phyloP scores from a whole-genome alignment of 2,329 filamentous ascomycete genomes.

The Knoxdaviesia capensis region DNA sequence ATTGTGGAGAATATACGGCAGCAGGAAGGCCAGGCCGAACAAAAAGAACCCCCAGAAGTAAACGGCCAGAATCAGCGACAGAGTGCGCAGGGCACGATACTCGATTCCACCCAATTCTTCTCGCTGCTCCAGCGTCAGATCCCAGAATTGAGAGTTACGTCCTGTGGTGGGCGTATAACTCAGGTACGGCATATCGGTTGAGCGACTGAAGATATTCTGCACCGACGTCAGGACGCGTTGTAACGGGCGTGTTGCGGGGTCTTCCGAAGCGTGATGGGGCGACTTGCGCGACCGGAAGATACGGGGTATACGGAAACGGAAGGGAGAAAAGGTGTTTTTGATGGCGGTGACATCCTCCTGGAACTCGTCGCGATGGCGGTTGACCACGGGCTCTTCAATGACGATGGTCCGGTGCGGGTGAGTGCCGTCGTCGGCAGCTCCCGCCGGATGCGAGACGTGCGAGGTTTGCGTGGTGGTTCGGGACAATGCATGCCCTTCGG shows the following conservation, averaged over 20 bases:
- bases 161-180: conserved; percentile 87
- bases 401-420: conserved; percentile 14
- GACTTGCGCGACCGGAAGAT: conserved; percentile 17
- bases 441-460: too few relatives aligned
- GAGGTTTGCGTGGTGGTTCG: too few relatives aligned
- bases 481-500: too few relatives aligned
- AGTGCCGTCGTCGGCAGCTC: too few relatives aligned
- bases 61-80: conserved; percentile 54
- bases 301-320: conserved; percentile 24
- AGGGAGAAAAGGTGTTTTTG: conserved; percentile 16
- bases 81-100: conserved; percentile 74
- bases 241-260: too few relatives aligned
- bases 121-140: conserved; percentile 72
- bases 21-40: conserved; percentile 50
- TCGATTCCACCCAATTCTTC: conserved; percentile 94
- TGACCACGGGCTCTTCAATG: conserved; percentile 37
- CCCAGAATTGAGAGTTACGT: conserved; percentile 81
- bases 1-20: conserved; percentile 61
- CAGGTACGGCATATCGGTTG: conserved; percentile 57
- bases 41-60: conserved; percentile 78
- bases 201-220: conserved; percentile 1
- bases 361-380: conserved; percentile 13
- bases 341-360: conserved; percentile 21
- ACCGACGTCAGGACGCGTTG: too few relatives aligned
- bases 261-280: conserved; percentile 12